Evolutionary conservation across 2,329 filamentous ascomycete species (phyloP), one percentile per base, ranked within the genome.

Genomic region (Fusarium tuaranense): DNA sequence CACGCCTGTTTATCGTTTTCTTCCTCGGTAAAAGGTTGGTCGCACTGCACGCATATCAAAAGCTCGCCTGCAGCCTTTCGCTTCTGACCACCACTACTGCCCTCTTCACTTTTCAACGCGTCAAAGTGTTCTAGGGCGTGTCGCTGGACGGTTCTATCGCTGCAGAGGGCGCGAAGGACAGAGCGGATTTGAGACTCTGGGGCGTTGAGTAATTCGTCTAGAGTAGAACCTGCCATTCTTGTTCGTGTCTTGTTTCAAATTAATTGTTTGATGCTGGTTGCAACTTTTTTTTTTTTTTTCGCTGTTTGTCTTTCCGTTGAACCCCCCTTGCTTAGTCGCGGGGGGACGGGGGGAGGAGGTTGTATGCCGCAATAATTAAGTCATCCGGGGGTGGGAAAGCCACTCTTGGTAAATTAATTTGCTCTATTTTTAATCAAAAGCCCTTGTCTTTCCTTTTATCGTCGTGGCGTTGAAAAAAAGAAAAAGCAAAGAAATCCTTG

Each of bases 111-210:
- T 6, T 22, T 69, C 65, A 25, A 48, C 2, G 53, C 36, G 9
- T 38, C 27, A 8, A 69, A 65, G 59, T 75, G 67, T 34, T 69
- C 44, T 0, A 69, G 57, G 0, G 72, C 75, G 22, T 61, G 48
- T 22, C 16, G 9, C 34, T 34, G 8, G 16, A 72, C 74, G 0
- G 5, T 10, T 1, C 2, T 1, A 25, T 72, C 68, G 14, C 68
- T 57, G 41, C 78, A 78, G 12, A 78, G 65, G 2, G 68, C 65
- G 27, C 68, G 55, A 10, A 79, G 74, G 18, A 77, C 68, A 27
- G 72, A 66, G 4, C 74, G 77, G 18, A 78, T 14, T 3, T 69
- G 62, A 1, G 71, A 55, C 10, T 77, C 71, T 34, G 73, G 71
- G 1, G 76, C 76, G 10, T 30, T 41, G 12, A 66, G 36, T 32